phyloP scores from a whole-genome alignment of 352 stramenopile genomes.

The Chrysophaeum taylorii region DNA sequence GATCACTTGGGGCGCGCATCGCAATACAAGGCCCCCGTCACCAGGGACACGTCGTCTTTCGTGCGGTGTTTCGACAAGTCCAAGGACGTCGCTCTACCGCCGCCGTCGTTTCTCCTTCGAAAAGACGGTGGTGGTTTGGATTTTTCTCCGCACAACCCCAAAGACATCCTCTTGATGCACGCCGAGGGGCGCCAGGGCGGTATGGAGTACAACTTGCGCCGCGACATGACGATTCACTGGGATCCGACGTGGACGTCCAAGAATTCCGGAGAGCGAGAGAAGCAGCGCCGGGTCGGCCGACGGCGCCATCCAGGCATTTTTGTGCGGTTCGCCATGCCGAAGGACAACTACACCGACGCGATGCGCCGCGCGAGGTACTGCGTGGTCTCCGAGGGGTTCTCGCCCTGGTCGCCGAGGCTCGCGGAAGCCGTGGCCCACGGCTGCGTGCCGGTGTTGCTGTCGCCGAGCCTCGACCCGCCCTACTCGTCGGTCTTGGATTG shows the following conservation, averaged over 20 bases:
- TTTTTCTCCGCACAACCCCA: too few species aligned
- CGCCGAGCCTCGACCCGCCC: background rate
- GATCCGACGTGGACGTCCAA: background rate
- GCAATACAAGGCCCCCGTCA: constrained; percentile 14
- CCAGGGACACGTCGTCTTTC: background rate
- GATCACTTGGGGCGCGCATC: background rate
- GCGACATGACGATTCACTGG: background rate
- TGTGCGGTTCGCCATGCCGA: background rate
- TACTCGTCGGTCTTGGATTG: constrained; percentile 5
- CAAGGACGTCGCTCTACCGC: constrained; percentile 5
- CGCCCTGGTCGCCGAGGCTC: background rate
- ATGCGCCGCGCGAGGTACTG: constrained; percentile 4
- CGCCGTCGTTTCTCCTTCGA: background rate
- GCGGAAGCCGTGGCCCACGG: constrained; percentile 8
- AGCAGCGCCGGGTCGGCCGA: background rate
- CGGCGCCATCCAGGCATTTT: background rate
- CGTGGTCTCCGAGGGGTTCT: constrained; percentile 7
- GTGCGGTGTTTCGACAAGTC: constrained; percentile 6
- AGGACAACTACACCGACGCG: background rate
- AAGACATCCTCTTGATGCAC: background rate
- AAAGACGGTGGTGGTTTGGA: too few species aligned
- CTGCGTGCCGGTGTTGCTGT: constrained; percentile 3
- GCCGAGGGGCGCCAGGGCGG: background rate
- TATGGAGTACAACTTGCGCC: background rate
- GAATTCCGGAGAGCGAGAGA: background rate